Conservation (phyloP, 306 rosid species). For the Pyrus pyrifolia region DNA sequence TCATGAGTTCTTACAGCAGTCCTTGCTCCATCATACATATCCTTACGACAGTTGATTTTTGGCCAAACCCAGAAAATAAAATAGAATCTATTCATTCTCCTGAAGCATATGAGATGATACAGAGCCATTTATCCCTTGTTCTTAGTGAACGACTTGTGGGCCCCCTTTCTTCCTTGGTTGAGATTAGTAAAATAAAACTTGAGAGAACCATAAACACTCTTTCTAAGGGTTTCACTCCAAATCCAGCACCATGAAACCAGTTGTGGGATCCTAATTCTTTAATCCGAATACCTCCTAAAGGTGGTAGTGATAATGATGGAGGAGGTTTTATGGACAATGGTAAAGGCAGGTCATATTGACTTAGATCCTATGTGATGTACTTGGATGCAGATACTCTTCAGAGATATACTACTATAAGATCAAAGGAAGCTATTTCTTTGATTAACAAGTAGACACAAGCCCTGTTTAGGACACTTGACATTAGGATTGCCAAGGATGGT, state of each 20-base stretch:
- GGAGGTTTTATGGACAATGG: slow-evolving; percentile 24
- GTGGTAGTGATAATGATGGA: slow-evolving; percentile 24
- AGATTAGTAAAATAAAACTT: slow-evolving; percentile 84
- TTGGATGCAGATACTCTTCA: slow-evolving; percentile 80
- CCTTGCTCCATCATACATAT: no score
- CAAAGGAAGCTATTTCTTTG: slow-evolving; percentile 89
- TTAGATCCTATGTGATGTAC: slow-evolving; percentile 79
- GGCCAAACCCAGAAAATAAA: slow-evolving; percentile 70
- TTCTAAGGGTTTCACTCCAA: slow-evolving; percentile 55
- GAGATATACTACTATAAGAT: slow-evolving; percentile 77
- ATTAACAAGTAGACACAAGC: slow-evolving; percentile 95
- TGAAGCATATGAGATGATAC: slow-evolving; percentile 93
- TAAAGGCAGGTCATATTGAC: slow-evolving; percentile 37
- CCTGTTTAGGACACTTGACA: slow-evolving; percentile 76
- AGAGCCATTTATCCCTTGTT: slow-evolving; percentile 71
- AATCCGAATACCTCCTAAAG: slow-evolving; percentile 49
- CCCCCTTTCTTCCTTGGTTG: slow-evolving; percentile 62
- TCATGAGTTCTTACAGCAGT: no score
- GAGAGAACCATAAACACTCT: slow-evolving; percentile 76
- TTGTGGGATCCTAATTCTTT: slow-evolving; percentile 92
- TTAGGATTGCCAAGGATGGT: slow-evolving; percentile 58
- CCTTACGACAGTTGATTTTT: no score
- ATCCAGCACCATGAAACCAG: slow-evolving; percentile 49
- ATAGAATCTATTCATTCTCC: slow-evolving; percentile 78
- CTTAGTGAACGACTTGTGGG: slow-evolving; percentile 72